Base-by-base conservation (phyloP, 805 yeast species). In the Candida tallmaniae region DNA sequence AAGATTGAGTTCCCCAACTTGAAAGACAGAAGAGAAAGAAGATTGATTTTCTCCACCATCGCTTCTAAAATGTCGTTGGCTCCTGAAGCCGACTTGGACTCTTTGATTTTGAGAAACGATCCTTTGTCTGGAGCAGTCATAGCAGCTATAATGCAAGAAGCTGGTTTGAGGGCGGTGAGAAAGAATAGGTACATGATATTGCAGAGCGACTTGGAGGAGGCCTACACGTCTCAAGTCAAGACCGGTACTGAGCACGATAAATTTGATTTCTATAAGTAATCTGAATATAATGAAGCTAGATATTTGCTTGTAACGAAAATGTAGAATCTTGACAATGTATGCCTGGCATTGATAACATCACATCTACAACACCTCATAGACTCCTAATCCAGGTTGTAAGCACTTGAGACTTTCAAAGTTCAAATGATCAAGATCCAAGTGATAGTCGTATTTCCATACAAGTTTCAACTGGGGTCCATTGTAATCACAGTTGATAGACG, bases 61-160 rank as follows among this genome's bases (percentile, higher is more conserved):
- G 97, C 98, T 6, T 73, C 93, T n/a, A 87, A 83, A 55, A 93
- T 93, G 99, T 83, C 97, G 6, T 73, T 93, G 47, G 95, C 98
- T 3, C 99, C 99, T 17, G 99, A 93, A 64, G 95, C 79, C 34
- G 99, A 93, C 59, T 74, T 93, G 50, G 98, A 94, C 64, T 83
- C 96, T 15, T 74, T 93, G 50, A 90, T 93, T 48, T 78, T 88
- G 50, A 83, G 99, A 62, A 93, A 93, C 56, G 98, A 93, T 58
- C 96, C 98, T 26, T 70, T 94, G 39, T 86, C 96, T 23, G 99
- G 99, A 55, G 98, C 95, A 9, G 76, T 90, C 38, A 93, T 93
- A 56, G 97, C 99, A 11, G 98, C 98, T 12, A 90, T 93, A 48
- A 93, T 93, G 98, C 99, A 93, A 74, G 99, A 94, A 66, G 99